A percentile compares a stretch with the other conserved stretches of the same genome.
phyloP scores from a whole-genome alignment of 306 rosid species.

The Lathyrus oleraceus region DNA sequence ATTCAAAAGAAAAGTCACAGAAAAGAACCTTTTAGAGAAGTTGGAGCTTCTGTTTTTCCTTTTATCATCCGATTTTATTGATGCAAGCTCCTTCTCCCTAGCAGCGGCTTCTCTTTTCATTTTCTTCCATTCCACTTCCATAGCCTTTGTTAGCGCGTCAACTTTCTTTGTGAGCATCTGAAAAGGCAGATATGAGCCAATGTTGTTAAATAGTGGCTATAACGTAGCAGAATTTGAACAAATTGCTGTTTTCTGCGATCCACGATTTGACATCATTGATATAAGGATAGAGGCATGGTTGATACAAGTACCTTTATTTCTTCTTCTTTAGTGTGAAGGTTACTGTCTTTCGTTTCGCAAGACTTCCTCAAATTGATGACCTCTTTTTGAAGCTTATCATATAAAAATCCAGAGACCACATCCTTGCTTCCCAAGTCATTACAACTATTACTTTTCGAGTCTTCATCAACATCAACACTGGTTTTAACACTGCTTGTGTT shows the following conservation, averaged over 20 bases:
- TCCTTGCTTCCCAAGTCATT: slow-evolving; percentile 49
- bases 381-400: slow-evolving; percentile 86
- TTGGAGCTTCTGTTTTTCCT: slow-evolving; percentile 51
- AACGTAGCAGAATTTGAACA: not conserved
- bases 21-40: slow-evolving; percentile 59
- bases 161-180: slow-evolving; percentile 82
- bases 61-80: slow-evolving; percentile 51
- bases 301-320: slow-evolving; percentile 71
- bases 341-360: slow-evolving; percentile 63
- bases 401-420: slow-evolving; percentile 81
- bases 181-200: not conserved
- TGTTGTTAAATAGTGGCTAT: not conserved
- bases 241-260: not conserved
- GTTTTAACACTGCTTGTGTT: slow-evolving; percentile 39
- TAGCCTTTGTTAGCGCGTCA: slow-evolving; percentile 76
- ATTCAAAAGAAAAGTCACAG: slow-evolving; percentile 29
- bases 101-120: slow-evolving; percentile 83
- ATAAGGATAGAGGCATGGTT: not conserved
- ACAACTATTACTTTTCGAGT: slow-evolving; percentile 32
- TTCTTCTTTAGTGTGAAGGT: slow-evolving; percentile 62
- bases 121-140: slow-evolving; percentile 85
- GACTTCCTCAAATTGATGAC: slow-evolving; percentile 66
- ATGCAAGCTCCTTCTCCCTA: slow-evolving; percentile 75
- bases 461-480: slow-evolving; percentile 36
- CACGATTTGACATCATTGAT: not conserved